Base-by-base conservation (phyloP, 768 basidiomycete genomes). In the Lactarius sanguifluus region DNA sequence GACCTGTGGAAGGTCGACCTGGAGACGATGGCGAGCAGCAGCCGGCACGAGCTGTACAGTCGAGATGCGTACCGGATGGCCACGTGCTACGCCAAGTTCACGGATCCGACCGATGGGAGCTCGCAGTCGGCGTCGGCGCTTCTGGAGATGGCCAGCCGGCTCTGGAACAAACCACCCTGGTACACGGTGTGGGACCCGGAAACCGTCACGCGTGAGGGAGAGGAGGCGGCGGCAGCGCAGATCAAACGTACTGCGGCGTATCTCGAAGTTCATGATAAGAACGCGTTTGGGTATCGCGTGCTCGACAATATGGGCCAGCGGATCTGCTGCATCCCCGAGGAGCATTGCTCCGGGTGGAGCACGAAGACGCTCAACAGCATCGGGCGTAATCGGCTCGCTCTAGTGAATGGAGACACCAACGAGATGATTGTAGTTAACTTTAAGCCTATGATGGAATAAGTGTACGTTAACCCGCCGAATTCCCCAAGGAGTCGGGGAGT, bases 1-100 rank as follows among this genome's bases (percentile, higher is more conserved):
- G 66, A 67, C 52, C 32, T 59, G 52, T 67, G 62, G 66, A 67
- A 67, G 52, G 52, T 67, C 23, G 57, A 67, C 52, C 23, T 64
- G 1, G 25, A 23, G 25, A 59, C 60, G 34, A 28, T 38, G 28
- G 6, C 13, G 61, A 25, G 25, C n/a, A 28, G 10, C 15, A 58
- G 52, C 50, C 13, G 50, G 32, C 57, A 67, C 25, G 62, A 59
- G 12, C 66, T 67, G 3, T 56, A 64, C 62, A 59, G 25, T 18
- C 36, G 57, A 5, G 66, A 67, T 20, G 57, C 66, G 23, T 67
- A 59, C 15, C n/a, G 57, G 41, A 63, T 63, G 66, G 62, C 57
- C 50, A 67, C 61, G 52, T 34, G 50, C 13, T 67, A 67, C 57
- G 66, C 62, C 23, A 62, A 23, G 32, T 59, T 67, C 52, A 25